Percentiles rank a stretch among this genome's conserved stretches.
phyloP scores from a whole-genome alignment of 495 filamentous ascomycete genomes.

The Penicillium chermesinum region DNA sequence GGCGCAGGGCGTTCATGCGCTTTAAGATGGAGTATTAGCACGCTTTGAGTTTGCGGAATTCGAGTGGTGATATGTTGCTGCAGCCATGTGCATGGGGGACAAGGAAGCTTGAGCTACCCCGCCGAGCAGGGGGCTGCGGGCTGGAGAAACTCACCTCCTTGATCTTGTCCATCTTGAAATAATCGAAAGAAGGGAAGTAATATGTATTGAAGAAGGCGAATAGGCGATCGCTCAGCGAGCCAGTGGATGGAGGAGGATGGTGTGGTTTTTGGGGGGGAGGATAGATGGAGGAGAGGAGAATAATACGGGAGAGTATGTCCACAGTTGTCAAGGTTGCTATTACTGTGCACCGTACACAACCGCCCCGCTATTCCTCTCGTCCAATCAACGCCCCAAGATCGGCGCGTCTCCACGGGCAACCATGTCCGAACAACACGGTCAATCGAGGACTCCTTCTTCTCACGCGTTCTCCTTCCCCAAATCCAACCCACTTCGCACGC shows the following conservation, averaged over 20 bases:
- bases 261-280: conserved; percentile 17
- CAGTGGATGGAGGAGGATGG: conserved; percentile 17
- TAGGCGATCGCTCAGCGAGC: conserved; percentile 45
- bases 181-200: conserved; percentile 15
- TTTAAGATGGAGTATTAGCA: conserved; percentile 35
- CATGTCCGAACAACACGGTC: conserved; percentile 22
- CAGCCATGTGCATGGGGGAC: conserved; percentile 13
- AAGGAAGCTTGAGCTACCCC: conserved; percentile 38
- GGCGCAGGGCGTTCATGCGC: conserved; percentile 90
- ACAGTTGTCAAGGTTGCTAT: too few species aligned
- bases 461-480: conserved; percentile 4
- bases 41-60: background rate
- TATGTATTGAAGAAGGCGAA: conserved; percentile 31
- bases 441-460: conserved; percentile 3
- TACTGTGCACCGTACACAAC: conserved; percentile 13
- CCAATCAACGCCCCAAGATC: conserved; percentile 25
- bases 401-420: conserved; percentile 48
- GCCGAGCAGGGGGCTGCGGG: conserved; percentile 27
- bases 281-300: conserved; percentile 4
- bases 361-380: conserved; percentile 13
- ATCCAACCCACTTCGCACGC: conserved; percentile 18
- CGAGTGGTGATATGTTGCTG: conserved; percentile 9
- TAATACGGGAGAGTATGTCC: background rate
- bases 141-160: conserved; percentile 62
- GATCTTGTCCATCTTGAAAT: conserved; percentile 56